Percentiles rank a stretch among this genome's conserved stretches.
Evolutionary conservation across 2,329 filamentous ascomycete species (phyloP).

Genomic region (Ilyonectria robusta): DNA sequence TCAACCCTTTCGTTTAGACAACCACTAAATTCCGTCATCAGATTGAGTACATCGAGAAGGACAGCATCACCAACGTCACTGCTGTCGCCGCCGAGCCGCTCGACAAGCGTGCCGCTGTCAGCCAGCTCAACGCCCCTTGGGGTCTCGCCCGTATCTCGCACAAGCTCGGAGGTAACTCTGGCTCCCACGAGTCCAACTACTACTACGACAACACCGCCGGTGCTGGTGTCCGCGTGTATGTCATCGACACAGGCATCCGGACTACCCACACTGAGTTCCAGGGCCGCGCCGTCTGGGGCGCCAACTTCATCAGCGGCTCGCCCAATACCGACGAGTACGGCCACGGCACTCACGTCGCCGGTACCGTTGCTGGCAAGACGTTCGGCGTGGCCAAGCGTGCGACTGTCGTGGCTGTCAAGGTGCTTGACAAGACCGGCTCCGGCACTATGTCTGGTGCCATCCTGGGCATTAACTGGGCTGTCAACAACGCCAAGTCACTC

Average conservation of each 20-base stretch:
- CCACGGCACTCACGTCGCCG: conserved; percentile 51
- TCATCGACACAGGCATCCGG: conserved; percentile 62
- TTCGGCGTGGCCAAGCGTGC: conserved; percentile 51
- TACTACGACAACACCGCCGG: conserved; percentile 44
- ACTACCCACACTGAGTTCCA: conserved; percentile 52
- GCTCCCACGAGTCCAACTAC: conserved; percentile 29
- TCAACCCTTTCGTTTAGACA: no score
- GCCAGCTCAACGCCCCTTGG: conserved; percentile 24
- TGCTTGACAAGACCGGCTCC: conserved; percentile 38
- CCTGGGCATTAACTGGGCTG: conserved; percentile 46
- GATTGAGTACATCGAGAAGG: conserved; percentile 28
- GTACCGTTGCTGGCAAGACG: conserved; percentile 48
- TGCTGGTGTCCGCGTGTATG: conserved; percentile 52
- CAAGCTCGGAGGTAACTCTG: not conserved
- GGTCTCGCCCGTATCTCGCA: conserved; percentile 30
- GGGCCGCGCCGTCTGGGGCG: conserved; percentile 47
- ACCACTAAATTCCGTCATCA: not conserved
- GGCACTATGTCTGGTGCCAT: conserved; percentile 27
- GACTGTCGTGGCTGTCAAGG: conserved; percentile 49
- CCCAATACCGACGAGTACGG: conserved; percentile 47
- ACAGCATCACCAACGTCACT: conserved; percentile 18
- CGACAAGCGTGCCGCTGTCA: conserved; percentile 1
- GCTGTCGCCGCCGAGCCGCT: not conserved
- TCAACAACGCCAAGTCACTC: conserved; percentile 47
- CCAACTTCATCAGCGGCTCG: conserved; percentile 44